These are phyloP conservation scores for Vitis rupestris DNA, from an alignment of 164 flowering plant genomes.

Conservation along the genomic window DNA sequence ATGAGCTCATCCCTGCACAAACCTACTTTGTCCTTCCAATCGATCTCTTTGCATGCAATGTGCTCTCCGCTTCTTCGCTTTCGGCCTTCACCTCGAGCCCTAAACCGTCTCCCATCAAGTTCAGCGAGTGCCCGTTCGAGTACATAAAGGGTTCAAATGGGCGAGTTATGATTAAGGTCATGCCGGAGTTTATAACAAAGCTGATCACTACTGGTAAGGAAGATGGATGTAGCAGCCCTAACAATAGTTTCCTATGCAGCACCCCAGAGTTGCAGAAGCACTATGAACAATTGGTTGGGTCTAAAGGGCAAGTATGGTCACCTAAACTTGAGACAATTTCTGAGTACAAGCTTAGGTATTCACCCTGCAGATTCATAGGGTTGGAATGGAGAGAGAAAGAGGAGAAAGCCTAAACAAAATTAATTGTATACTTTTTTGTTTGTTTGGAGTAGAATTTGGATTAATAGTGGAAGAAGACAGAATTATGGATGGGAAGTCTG, in stretches of 20 bases:
- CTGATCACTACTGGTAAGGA: slow-evolving; percentile 28
- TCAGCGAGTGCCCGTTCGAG: slow-evolving; percentile 53
- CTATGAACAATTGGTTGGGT: slow-evolving; percentile 66
- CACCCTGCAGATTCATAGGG: slow-evolving; percentile 65
- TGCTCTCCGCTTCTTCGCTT: slow-evolving; percentile 48
- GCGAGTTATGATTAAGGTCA: slow-evolving; percentile 59
- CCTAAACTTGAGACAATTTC: slow-evolving; percentile 85
- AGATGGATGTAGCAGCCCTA: background rate
- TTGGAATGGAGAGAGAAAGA: slow-evolving; percentile 44
- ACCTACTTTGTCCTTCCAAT: slow-evolving; percentile 85
- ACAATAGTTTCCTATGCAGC: slow-evolving; percentile 50
- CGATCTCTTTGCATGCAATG: slow-evolving; percentile 45
- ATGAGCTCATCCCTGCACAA: slow-evolving; percentile 43
- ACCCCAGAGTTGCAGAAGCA: slow-evolving; percentile 92
- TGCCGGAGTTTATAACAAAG: slow-evolving; percentile 60
- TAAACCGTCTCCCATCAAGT: slow-evolving; percentile 23
- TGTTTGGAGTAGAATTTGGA: too few relatives aligned
- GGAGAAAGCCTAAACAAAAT: slow-evolving; percentile 3
- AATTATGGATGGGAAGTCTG: too few relatives aligned
- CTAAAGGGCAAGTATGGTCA: slow-evolving; percentile 73
- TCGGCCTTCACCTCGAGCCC: slow-evolving; percentile 36
- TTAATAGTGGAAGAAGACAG: too few relatives aligned
- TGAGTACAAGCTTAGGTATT: slow-evolving; percentile 50
- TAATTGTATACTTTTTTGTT: background rate
- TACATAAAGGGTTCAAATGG: slow-evolving; percentile 62